Base-by-base conservation (phyloP, 257 asterid genomes). In the Pogostemon cablin region DNA sequence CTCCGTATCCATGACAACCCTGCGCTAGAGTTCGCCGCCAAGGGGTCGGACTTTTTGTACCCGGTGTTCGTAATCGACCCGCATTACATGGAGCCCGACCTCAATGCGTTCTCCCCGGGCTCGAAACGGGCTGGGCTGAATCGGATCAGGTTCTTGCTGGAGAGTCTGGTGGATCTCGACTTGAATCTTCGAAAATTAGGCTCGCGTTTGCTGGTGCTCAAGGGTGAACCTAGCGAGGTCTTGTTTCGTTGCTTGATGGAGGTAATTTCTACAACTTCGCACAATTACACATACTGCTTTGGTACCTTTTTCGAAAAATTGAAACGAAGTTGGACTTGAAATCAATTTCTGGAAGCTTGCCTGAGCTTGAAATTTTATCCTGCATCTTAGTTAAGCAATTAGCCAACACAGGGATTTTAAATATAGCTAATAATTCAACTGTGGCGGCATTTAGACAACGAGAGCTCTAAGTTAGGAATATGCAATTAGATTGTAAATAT, bases 61-160 rank as follows among this genome's bases (percentile, higher is more conserved):
- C 98, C 98, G 57, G 83, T 93, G 68, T 93, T 93, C 79, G 92
- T 90, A 42, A 90, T 93, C 75, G 98, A 93, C 84, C 96, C 98
- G 68, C 97, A 84, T 72, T 93, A 88, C 57, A 93, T 93, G 98
- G 92, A 85, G 65, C 96, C 96, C 11, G 96, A 93, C 37, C 88
- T 84, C 3, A 72, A 64, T 17, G 87, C 88, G 0, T 90, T 83
- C 62, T 87, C 96, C 3, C 83, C 79, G 17, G 98, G 98, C 2
- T 93, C 98, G 47, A 60, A 75, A 2, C 88, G 81, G 10, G 85
- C 96, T 63, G 97, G 97, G 43, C 72, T 90, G 96, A 93, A 88
- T 76, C 80, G 98, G 65, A 90, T 93, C 47, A 73, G 87, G 57
- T 93, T 93, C 78, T 58, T 93, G 81, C 90, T 93, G 3, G 90